These are phyloP conservation scores for Maudiozyma turicensis DNA, from an alignment of 805 yeast genomes.

Conservation along the genomic window DNA sequence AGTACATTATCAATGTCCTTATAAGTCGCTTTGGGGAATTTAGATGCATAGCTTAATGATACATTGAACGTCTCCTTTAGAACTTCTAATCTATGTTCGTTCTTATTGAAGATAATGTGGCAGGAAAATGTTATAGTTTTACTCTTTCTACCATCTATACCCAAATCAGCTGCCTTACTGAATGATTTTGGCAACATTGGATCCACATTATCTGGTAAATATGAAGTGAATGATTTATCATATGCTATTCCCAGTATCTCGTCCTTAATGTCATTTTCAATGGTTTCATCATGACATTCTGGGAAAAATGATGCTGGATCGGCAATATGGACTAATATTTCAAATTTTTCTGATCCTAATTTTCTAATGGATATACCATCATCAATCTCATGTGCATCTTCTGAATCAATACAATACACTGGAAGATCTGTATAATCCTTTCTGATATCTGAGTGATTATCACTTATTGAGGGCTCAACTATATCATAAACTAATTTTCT, in stretches of 20 bases:
- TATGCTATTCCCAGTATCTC: conserved; percentile 46
- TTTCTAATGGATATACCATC: conserved; percentile 71
- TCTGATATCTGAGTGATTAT: neutral
- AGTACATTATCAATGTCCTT: conserved; percentile 47
- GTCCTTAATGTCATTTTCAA: conserved; percentile 13
- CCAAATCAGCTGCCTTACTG: conserved; percentile 43
- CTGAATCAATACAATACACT: conserved; percentile 78
- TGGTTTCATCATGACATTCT: conserved; percentile 10
- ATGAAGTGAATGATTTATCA: conserved; percentile 54
- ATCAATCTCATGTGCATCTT: conserved; percentile 79
- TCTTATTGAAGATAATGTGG: conserved; percentile 22
- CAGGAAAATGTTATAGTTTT: conserved; percentile 41
- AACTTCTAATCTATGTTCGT: conserved; percentile 18
- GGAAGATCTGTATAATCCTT: conserved; percentile 40
- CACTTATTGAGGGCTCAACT: neutral
- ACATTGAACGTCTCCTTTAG: conserved; percentile 27
- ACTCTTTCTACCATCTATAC: conserved; percentile 32
- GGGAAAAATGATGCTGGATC: conserved; percentile 66
- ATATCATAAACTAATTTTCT: conserved; percentile 32
- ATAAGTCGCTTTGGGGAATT: conserved; percentile 52
- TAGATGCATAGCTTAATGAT: conserved; percentile 34
- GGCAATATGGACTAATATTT: conserved; percentile 68
- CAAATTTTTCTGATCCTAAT: conserved; percentile 26
- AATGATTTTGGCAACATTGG: conserved; percentile 63
- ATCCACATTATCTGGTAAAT: conserved; percentile 54